Evolutionary conservation across 352 stramenopile genomes (phyloP).

Genomic region (Globisporangium megalacanthum): DNA sequence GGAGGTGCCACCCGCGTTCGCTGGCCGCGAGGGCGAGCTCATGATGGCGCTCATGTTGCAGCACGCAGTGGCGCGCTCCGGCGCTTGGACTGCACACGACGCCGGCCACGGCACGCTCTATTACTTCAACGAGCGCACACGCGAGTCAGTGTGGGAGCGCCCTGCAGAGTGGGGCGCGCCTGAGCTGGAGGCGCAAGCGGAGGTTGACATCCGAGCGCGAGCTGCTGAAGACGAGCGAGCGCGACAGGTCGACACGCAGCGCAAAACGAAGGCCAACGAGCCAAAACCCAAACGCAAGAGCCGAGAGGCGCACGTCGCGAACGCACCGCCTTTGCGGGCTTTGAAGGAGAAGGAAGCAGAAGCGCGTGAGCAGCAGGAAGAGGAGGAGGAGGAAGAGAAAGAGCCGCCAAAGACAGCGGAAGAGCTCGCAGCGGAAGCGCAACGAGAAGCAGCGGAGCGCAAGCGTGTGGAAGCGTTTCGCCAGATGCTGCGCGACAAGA

Average conservation of each 20-base stretch:
- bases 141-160: conserved; percentile 64
- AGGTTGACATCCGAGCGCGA: background rate
- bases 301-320: no score
- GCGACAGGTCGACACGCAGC: no score
- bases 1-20: conserved; percentile 42
- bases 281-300: no score
- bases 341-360: conserved; percentile 8
- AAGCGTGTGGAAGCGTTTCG: conserved; percentile 57
- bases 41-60: conserved; percentile 86
- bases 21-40: conserved; percentile 51
- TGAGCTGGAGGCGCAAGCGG: conserved; percentile 10
- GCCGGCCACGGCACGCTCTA: conserved; percentile 67
- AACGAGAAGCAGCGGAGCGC: conserved; percentile 29
- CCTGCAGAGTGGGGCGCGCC: conserved; percentile 48
- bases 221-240: no score
- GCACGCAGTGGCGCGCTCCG: conserved; percentile 54
- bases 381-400: conserved; percentile 9
- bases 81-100: conserved; percentile 67
- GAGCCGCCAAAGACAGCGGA: conserved; percentile 1
- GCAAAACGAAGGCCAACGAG: no score
- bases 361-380: conserved; percentile 7
- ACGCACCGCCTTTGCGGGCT: background rate
- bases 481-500: conserved; percentile 75
- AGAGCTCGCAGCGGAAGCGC: conserved; percentile 28
- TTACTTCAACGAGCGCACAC: conserved; percentile 75